Percentiles rank a stretch among this genome's conserved stretches.
phyloP scores from a whole-genome alignment of 2,329 filamentous ascomycete species.

The Berkeleyomyces rouxiae region DNA sequence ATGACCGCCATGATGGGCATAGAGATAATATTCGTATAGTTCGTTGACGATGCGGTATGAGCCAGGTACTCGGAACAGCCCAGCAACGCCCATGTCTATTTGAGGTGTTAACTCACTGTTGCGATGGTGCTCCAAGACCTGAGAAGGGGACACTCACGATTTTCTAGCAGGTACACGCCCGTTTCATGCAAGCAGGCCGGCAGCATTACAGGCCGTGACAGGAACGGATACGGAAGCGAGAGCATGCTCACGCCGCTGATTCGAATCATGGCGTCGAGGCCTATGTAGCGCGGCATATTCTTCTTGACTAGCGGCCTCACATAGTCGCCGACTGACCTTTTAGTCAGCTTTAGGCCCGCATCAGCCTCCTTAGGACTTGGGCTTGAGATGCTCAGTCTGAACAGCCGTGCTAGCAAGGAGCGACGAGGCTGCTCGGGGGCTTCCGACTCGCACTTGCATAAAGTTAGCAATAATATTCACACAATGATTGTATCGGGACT shows the following conservation, averaged over 20 bases:
- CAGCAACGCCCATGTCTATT: slow-evolving; percentile 29
- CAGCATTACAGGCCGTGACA: slow-evolving; percentile 38
- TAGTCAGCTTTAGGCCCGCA: slow-evolving; percentile 7
- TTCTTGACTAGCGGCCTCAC: slow-evolving; percentile 13
- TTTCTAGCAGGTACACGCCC: slow-evolving; percentile 44
- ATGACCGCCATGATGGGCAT: slow-evolving; percentile 10
- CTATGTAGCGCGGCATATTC: slow-evolving; percentile 19
- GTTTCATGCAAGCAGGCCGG: slow-evolving; percentile 51
- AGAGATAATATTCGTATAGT: slow-evolving; percentile 48
- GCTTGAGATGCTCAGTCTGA: slow-evolving; percentile 2
- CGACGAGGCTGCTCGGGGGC: slow-evolving; percentile 12
- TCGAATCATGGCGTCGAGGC: slow-evolving; percentile 42
- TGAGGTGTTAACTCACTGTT: not conserved
- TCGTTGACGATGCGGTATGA: slow-evolving; percentile 38
- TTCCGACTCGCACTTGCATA: slow-evolving; percentile 15
- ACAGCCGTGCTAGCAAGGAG: slow-evolving; percentile 11
- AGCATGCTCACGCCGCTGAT: slow-evolving; percentile 46
- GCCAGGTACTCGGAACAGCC: slow-evolving; percentile 47
- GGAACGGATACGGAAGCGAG: slow-evolving; percentile 42
- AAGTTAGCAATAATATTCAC: slow-evolving; percentile 9
- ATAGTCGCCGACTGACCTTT: slow-evolving; percentile 12
- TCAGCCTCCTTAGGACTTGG: not conserved
- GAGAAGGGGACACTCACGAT: slow-evolving; percentile 27
- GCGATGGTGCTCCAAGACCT: not conserved
- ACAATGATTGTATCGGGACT: not conserved